phyloP scores from a whole-genome alignment of 768 basidiomycete species.

The Mycena haematopus region DNA sequence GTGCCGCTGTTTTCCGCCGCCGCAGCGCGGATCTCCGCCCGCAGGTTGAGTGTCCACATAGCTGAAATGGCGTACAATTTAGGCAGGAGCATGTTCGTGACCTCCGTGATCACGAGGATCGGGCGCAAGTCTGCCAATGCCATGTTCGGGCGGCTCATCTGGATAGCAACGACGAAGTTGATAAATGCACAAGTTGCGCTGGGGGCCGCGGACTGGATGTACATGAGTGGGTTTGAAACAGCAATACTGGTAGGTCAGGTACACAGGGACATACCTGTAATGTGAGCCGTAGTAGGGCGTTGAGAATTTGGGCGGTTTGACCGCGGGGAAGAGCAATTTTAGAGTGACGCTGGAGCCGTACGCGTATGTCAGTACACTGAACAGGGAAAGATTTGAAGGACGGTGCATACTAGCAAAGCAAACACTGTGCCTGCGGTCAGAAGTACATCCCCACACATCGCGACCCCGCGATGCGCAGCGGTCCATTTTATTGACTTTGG shows the following conservation, averaged over 20 bases:
- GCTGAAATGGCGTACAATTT: slow-evolving; percentile 3
- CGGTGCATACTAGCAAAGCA: not conserved
- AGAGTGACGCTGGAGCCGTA: not conserved
- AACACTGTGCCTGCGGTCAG: not conserved
- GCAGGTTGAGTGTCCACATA: slow-evolving; percentile 7
- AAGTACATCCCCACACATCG: not conserved
- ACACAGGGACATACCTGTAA: not conserved
- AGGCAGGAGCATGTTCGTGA: slow-evolving; percentile 3
- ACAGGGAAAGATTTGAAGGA: too few relatives aligned
- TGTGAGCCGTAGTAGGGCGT: not conserved
- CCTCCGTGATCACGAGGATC: not conserved
- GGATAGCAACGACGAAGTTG: not conserved
- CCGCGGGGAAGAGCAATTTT: not conserved
- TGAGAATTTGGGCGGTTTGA: not conserved
- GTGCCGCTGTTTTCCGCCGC: not conserved
- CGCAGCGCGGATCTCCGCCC: not conserved
- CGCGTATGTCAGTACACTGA: not conserved
- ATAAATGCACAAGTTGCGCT: not conserved
- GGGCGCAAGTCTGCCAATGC: not conserved
- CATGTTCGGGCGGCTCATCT: not conserved
- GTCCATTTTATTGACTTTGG: not conserved
- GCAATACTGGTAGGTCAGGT: not conserved
- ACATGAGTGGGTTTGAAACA: too few relatives aligned
- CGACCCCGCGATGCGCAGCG: not conserved
- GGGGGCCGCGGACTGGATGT: not conserved